Evolutionary conservation across 2,329 filamentous ascomycete genomes (phyloP).

Genomic region (Basipetospora chlamydospora): DNA sequence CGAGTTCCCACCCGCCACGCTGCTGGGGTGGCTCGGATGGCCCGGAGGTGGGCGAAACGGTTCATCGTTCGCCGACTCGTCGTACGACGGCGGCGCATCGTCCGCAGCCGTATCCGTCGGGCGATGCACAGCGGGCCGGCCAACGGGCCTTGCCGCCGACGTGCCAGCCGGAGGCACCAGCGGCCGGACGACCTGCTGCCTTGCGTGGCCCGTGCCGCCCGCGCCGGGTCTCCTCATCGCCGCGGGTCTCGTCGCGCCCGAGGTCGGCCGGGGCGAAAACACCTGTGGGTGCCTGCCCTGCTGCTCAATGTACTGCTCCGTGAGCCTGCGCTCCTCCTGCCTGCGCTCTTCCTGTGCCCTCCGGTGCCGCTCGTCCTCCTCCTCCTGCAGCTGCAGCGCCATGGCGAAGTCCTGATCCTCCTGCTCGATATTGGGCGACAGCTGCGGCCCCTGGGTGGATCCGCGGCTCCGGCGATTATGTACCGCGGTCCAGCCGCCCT

Average conservation of each 20-base stretch:
- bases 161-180: conserved; percentile 24
- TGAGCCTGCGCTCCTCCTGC: conserved; percentile 51
- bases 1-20: conserved; percentile 14
- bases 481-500: conserved; percentile 41
- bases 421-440: conserved; percentile 37
- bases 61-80: conserved; percentile 19
- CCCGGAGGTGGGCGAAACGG: conserved; percentile 37
- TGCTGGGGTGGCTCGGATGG: conserved; percentile 32
- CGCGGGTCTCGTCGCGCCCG: not conserved
- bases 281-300: conserved; percentile 25
- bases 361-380: conserved; percentile 72
- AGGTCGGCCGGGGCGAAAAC: not conserved
- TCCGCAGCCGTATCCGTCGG: conserved; percentile 25
- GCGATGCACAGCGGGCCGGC: conserved; percentile 20
- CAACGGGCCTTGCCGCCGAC: conserved; percentile 12
- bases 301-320: conserved; percentile 56
- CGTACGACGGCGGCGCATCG: conserved; percentile 16
- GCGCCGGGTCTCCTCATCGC: conserved; percentile 2
- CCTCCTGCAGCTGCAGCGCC: conserved; percentile 84
- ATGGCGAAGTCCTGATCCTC: conserved; percentile 80
- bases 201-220: conserved; percentile 5
- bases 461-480: conserved; percentile 12
- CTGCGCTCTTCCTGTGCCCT: conserved; percentile 44
- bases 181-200: conserved; percentile 30
- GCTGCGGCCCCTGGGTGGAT: not conserved